Evolutionary conservation across 2,329 filamentous ascomycete species (phyloP), one percentile per base, ranked within the genome.

Genomic region (Tolypocladium nubicola): DNA sequence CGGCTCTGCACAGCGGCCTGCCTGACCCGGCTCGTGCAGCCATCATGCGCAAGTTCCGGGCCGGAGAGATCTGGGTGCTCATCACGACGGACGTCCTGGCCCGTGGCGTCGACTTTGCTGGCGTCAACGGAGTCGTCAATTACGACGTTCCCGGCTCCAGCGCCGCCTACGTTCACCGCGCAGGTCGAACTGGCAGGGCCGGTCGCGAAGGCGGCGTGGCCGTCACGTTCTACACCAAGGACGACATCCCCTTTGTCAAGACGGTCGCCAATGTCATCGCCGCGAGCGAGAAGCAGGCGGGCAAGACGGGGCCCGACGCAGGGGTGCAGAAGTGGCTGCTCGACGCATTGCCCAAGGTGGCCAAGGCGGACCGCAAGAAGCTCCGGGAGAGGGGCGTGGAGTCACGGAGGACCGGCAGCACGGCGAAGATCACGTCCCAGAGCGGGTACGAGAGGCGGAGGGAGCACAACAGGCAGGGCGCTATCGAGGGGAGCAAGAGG

Each of bases 81-180:
- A 94, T 99, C 69, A 97, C 94, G 0, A 99, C 94, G 0, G 94
- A 99, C 68, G 82, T 99, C 9, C 79, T 99, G 13, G 88, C 92
- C 19, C 88, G 94, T 39, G 94, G 94, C 23, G 86, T 99, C 45
- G 94, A 99, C 72, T 97, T 99, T 75, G 85, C 89, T 10, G 94
- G 94, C 54, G 86, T 99, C 61, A 97, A 97, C 66, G 91, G 92
- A 52, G 92, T 99, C 0, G 89, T 99, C 55, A 99, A 97, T 73
- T 99, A 97, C 74, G 94, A 99, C 70, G 90, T 97, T 10, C 94
- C 94, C 0, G 90, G 87, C n/a, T 92, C 89, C 0, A 88, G 88
- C 6, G 93, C 92, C 0, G 85, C 85, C 1, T 99, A 99, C 68
- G 88, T 99, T 8, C 94, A 99, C 73, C 89, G 94, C 13, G 91